Base-by-base conservation (phyloP, 495 filamentous ascomycete species). In the Trichoderma gamsii region DNA sequence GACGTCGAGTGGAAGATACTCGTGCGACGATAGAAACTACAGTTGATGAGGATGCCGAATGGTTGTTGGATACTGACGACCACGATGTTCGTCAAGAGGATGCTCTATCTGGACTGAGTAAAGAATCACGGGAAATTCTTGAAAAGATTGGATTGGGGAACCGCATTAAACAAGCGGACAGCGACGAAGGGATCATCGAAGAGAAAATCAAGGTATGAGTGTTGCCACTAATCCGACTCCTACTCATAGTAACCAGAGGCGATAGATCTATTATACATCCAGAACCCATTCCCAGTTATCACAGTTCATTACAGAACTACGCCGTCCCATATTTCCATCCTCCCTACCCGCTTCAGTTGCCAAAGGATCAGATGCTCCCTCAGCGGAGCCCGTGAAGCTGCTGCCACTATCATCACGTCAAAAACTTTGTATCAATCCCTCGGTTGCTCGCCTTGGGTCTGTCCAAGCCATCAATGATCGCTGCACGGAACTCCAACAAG, bases 201-300 rank as follows among this genome's bases (percentile, higher is more conserved):
- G 81, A 86, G 65, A 82, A 87, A 63, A 80, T 88, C 23, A 93
- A 92, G 78, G 86, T 85, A 41, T 7, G 69, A 65, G 43, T 41
- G 25, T 29, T 21, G 56, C 4, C 65, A 51, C 69, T 43, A 49
- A 51, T 35, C 64, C 71, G 73, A 32, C 43, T 18, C 63, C 66
- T 8, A 44, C 66, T 23, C 35, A 64, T 63, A 6, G 43, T 69
- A 41, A 68, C 43, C 41, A 29, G 3, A 1, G 3, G 13, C 65
- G 12, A 9, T 66, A 87, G 83, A 91, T 99, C 32, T 97, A 91
- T 76, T 98, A 90, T 76, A 97, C 93, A 68, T 98, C 95, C 16
- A 83, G 95, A 72, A 99, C 95, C 2, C 95, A 99, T 73, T 98
- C 95, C 0, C 95, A 99, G 73, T 78, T 98, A 23, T 90, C 89